A percentile compares a stretch with the other conserved stretches of the same genome.
These are phyloP conservation scores for Pyrenophora seminiperda DNA, from an alignment of 2,329 filamentous ascomycete species.

Conservation along the genomic window DNA sequence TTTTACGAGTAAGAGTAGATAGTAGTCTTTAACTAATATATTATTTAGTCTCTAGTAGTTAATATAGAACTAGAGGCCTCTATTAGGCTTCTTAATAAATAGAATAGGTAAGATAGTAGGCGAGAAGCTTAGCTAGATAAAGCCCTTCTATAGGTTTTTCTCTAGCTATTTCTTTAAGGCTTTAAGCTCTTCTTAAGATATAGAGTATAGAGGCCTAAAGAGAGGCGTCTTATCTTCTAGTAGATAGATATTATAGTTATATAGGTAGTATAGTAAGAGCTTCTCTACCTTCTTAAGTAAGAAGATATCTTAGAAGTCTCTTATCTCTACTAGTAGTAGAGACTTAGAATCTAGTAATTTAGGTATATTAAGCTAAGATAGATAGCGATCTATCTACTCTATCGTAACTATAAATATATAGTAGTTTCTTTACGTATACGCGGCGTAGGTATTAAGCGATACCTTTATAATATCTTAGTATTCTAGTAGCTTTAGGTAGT, in stretches of 20 bases:
- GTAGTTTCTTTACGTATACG: not conserved
- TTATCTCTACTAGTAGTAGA: not conserved
- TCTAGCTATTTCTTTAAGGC: not conserved
- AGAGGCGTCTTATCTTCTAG: no score
- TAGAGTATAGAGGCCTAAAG: no score
- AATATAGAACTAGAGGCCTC: not conserved
- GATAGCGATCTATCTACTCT: not conserved
- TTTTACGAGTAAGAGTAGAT: not conserved
- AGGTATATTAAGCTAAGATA: not conserved
- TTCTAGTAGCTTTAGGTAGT: no score
- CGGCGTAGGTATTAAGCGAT: not conserved
- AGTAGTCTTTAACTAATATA: not conserved
- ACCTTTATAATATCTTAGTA: conserved; percentile 1
- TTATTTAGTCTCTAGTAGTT: not conserved
- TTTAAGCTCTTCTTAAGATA: no score
- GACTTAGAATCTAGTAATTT: not conserved
- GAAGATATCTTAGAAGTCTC: no score
- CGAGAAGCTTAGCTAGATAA: not conserved
- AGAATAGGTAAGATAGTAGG: not conserved
- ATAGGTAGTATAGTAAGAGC: no score
- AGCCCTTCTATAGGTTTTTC: not conserved
- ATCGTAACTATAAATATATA: not conserved
- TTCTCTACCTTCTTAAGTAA: no score
- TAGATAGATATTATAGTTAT: no score
- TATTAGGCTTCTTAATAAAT: not conserved